Evolutionary conservation across 2,329 filamentous ascomycete species (phyloP), one percentile per base, ranked within the genome.

Genomic region (Penicillium italicum): DNA sequence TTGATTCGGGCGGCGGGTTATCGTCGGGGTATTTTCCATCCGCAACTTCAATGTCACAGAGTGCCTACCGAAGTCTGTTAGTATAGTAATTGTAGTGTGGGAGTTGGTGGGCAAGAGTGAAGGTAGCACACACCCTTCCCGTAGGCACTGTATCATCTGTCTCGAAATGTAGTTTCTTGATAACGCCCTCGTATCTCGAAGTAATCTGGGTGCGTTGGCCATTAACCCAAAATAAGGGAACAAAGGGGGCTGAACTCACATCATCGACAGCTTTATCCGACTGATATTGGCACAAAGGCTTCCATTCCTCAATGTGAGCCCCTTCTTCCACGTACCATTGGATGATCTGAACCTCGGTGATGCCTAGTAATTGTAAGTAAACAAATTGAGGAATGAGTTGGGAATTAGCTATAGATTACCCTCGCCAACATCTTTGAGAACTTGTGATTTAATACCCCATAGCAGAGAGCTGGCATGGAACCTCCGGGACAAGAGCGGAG

Each of bases 321-420:
- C 92, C 93, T 47, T 95, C 91, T 76, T 97, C 89, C 63, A 99
- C 93, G 73, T 97, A 99, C 94, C 94, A 99, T 79, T 99, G 94
- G 68, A 97, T 97, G 69, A 99, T 90, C 76, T 99, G 94, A 70
- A 94, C 96, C 77, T 99, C 94, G 71, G 94, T 92, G 69, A 97
- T 99, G 53, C 94, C 94, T 94, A 46, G n/a, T 11, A 44, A 57
- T 20, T 22, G 58, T 66, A 41, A 69, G 60, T 52, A 55, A 66
- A 41, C 8, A 54, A 53, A 14, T 34, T n/a, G 6, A 49, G n/a
- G 9, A 12, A 34, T 18, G 7, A 30, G 7, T 11, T 22, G 7
- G 5, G 4, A 2, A 16, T 12, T 26, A 33, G 4, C 2, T 16
- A 7, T 24, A 37, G 38, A 67, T 49, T 59, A 76, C 74, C 74